Conservation (phyloP, 805 yeast genomes). For the Yueomyces sp. region DNA sequence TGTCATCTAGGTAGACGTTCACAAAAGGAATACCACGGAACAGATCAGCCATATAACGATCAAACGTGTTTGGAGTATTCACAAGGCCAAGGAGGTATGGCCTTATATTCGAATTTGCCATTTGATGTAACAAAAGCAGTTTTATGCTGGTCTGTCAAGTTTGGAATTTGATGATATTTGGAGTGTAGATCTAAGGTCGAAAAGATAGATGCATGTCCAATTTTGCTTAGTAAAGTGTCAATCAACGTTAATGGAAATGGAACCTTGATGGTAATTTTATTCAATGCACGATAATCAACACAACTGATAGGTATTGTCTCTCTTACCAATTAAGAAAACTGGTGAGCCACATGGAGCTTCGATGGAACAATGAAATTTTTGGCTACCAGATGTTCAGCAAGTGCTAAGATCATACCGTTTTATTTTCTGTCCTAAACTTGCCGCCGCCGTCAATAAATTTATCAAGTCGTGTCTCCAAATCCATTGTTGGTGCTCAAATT, state of each 20-base stretch:
- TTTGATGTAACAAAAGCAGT: conserved; percentile 6
- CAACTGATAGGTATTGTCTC: conserved; percentile 6
- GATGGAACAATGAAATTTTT: conserved; percentile 4
- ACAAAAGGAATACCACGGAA: conserved; percentile 6
- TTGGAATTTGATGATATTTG: conserved; percentile 7
- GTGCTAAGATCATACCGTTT: not conserved
- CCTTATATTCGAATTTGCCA: conserved; percentile 7
- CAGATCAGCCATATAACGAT: conserved; percentile 9
- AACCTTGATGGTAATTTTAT: conserved; percentile 4
- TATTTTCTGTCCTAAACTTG: too few species aligned
- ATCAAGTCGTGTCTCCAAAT: too few species aligned
- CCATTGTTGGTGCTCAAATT: too few species aligned
- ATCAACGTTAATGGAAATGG: conserved; percentile 5
- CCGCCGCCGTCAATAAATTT: too few species aligned
- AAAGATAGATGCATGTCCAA: conserved; percentile 2
- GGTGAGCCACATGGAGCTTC: conserved; percentile 7
- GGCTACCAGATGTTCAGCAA: conserved; percentile 4
- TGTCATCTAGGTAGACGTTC: conserved; percentile 8
- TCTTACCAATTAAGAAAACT: conserved; percentile 6
- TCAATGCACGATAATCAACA: conserved; percentile 5
- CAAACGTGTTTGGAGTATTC: conserved; percentile 10
- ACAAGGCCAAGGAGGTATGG: conserved; percentile 10
- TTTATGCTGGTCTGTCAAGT: conserved; percentile 1
- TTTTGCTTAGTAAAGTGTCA: conserved; percentile 1
- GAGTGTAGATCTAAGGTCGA: conserved; percentile 5